phyloP scores from a whole-genome alignment of 768 basidiomycete genomes.

The Amanita phalloides region DNA sequence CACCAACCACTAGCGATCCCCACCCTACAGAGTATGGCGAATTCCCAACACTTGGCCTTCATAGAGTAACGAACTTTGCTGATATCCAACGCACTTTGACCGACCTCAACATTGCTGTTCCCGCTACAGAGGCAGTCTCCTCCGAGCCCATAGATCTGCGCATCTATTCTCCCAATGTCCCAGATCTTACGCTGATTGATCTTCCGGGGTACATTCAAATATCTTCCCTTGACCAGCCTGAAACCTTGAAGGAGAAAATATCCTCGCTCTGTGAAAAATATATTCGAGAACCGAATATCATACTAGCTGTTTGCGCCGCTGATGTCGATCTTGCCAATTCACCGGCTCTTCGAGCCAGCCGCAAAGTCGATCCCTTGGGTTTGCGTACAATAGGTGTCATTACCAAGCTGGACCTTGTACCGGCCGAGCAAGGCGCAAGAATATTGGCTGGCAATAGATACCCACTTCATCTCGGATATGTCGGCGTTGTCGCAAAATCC shows the following conservation, averaged over 20 bases:
- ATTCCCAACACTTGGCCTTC: conserved; percentile 83
- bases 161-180: conserved; percentile 92
- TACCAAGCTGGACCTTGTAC: conserved; percentile 98
- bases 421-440: conserved; percentile 67
- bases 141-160: conserved; percentile 94
- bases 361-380: conserved; percentile 91
- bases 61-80: conserved; percentile 85
- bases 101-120: conserved; percentile 91
- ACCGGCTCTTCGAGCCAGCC: conserved; percentile 86
- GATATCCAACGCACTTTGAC: conserved; percentile 87
- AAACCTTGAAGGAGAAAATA: conserved; percentile 89
- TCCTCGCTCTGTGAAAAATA: conserved; percentile 85
- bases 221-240: conserved; percentile 90
- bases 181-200: conserved; percentile 95
- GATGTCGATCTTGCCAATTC: conserved; percentile 99
- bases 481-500: conserved; percentile 90
- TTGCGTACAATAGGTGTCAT: conserved; percentile 94
- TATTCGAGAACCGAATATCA: conserved; percentile 99
- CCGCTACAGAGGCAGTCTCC: conserved; percentile 83
- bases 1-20: conserved; percentile 40
- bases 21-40: conserved; percentile 75
- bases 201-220: conserved; percentile 97
- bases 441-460: conserved; percentile 88
- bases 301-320: conserved; percentile 96
- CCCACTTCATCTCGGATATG: conserved; percentile 94